Percentiles rank a stretch among this genome's conserved stretches.
These are phyloP conservation scores for Polyporus tsugae DNA, from an alignment of 1,284 basidiomycete species.

Conservation along the genomic window DNA sequence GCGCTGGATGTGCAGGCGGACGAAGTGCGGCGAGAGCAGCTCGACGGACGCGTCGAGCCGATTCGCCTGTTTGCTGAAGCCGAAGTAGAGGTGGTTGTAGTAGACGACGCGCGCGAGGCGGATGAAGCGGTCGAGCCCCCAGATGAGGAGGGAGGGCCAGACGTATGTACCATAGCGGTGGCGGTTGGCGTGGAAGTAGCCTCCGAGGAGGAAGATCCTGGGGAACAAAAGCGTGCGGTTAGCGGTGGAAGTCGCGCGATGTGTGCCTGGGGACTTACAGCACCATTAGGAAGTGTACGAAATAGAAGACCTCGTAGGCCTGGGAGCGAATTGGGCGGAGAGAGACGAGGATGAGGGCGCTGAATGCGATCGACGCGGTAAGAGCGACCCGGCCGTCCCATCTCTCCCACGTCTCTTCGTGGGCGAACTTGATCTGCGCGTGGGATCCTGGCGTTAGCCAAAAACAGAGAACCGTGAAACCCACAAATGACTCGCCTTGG, in stretches of 20 bases:
- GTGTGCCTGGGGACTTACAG: conserved; percentile 29
- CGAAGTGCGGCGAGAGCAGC: conserved; percentile 55
- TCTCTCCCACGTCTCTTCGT: conserved; percentile 13
- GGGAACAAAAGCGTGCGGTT: background rate
- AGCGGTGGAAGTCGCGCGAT: background rate
- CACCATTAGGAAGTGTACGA: conserved; percentile 38
- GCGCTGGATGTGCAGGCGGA: conserved; percentile 57
- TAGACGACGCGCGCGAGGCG: conserved; percentile 58
- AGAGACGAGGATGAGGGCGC: conserved; percentile 36
- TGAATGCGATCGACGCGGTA: conserved; percentile 29
- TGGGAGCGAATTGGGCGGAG: conserved; percentile 35
- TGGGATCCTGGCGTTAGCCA: conserved; percentile 3
- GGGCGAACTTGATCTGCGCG: conserved; percentile 9
- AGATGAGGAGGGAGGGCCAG: conserved; percentile 69
- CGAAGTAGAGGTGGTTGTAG: conserved; percentile 58
- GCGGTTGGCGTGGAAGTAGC: conserved; percentile 46
- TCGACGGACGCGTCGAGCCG: conserved; percentile 51
- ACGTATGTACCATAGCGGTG: conserved; percentile 43
- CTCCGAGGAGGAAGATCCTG: conserved; percentile 36
- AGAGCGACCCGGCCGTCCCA: conserved; percentile 31
- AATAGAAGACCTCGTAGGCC: conserved; percentile 40
- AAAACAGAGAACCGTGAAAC: background rate
- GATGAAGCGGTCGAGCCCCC: conserved; percentile 69
- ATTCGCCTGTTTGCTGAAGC: conserved; percentile 34
- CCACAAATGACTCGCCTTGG: conserved; percentile 45